Evolutionary conservation across 108 stramenopile species (phyloP), one percentile per base, ranked within the genome.

Genomic region (Cylindrotheca fusiformis): DNA sequence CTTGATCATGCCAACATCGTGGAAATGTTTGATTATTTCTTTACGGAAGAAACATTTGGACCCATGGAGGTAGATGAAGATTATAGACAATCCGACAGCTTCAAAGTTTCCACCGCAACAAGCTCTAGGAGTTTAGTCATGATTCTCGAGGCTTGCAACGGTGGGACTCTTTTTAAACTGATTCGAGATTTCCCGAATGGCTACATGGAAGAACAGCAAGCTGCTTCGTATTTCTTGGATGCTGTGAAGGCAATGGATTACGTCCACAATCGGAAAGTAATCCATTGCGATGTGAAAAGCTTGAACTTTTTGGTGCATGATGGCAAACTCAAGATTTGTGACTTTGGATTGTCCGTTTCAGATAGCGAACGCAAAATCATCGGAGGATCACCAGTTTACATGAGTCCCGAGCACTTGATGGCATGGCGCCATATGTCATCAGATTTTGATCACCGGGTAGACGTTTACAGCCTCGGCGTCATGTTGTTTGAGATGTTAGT

Each of bases 401-500:
- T 69, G 68, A 51, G 58, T 29, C 73, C 73, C 2, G 73, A 74
- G 29, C 73, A 74, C 32, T 47, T 74, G 0, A 24, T 55, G 32
- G 66, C 73, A 4, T 74, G 73, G 73, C 66, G 67, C 8, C 24
- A 29, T 17, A 48, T 60, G 27, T 45, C 32, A 2, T 60, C 68
- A 29, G 33, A 74, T 24, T 68, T 74, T 36, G 73, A 74, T 29
- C 48, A 74, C 27, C 36, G 67, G 10, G 44, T 51, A 12, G 73
- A 74, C 46, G 68, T 74, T 18, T 74, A 74, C 31, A 32, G 49
- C 23, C 52, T 74, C 23, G 73, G 73, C 5, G 73, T 74, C 30
- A 52, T 67, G 3, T 27, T 74, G 12, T 74, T 48, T 26, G 66
- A 74, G 52, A 51, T 68, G 53, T 47, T 74, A 4, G 58, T 63